phyloP scores from a whole-genome alignment of 139 green algal species.

The Dunaliella sp. region DNA sequence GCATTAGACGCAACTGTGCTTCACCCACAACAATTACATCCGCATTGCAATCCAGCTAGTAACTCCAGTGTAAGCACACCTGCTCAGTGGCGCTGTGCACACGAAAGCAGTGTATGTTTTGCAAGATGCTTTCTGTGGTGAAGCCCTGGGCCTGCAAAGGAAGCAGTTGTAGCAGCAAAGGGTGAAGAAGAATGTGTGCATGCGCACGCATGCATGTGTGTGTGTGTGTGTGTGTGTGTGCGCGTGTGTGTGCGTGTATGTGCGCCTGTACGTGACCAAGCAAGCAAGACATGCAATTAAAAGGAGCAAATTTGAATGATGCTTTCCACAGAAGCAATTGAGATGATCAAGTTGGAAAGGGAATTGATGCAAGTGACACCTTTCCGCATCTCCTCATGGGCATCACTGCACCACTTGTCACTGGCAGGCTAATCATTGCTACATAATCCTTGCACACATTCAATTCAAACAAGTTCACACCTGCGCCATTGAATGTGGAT shows the following conservation, averaged over 20 bases:
- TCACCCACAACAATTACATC: too few species aligned
- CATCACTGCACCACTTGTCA: not conserved
- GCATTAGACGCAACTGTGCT: too few species aligned
- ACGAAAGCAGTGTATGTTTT: slow-evolving; percentile 73
- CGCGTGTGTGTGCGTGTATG: slow-evolving; percentile 7
- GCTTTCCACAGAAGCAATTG: not conserved
- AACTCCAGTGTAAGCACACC: slow-evolving; percentile 1
- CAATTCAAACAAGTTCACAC: not conserved
- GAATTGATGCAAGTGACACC: not conserved
- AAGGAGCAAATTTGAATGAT: not conserved
- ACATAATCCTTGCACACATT: not conserved
- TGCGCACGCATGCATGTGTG: not conserved
- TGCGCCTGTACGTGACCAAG: slow-evolving; percentile 1
- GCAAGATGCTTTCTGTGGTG: slow-evolving; percentile 57
- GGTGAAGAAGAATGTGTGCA: not conserved
- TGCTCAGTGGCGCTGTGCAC: slow-evolving; percentile 73
- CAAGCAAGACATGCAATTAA: not conserved
- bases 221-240: not conserved
- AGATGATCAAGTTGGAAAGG: not conserved
- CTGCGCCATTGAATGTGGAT: not conserved
- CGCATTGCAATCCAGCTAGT: not conserved
- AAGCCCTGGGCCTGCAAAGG: slow-evolving; percentile 27
- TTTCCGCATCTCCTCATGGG: not conserved
- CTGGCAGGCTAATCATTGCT: not conserved
- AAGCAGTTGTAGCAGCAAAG: not conserved